A percentile compares a stretch with the other conserved stretches of the same genome.
Conservation (phyloP, 495 filamentous ascomycete species). For the Penicillium bovifimosum region DNA sequence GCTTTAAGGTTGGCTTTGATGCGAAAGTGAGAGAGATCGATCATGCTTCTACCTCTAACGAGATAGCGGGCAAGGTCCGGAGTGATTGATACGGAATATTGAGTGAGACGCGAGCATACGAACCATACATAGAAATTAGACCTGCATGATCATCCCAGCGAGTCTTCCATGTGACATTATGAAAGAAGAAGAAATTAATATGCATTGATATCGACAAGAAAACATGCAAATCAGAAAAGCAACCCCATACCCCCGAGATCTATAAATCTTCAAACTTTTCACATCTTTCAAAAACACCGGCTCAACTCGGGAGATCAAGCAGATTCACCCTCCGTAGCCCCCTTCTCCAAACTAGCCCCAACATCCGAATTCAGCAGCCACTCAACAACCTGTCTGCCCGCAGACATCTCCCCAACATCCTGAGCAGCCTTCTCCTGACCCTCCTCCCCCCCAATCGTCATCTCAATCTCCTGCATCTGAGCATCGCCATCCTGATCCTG, state of each 20-base stretch:
- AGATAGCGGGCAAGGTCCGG: constrained; percentile 19
- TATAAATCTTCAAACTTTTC: constrained; percentile 10
- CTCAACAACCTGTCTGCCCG: constrained; percentile 42
- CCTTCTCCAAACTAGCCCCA: constrained; percentile 32
- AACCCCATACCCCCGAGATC: not conserved
- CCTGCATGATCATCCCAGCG: not conserved
- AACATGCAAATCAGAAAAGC: constrained; percentile 2
- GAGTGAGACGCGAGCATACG: constrained; percentile 6
- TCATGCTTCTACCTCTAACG: constrained; percentile 6
- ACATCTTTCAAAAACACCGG: not conserved
- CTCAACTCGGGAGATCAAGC: constrained; percentile 5
- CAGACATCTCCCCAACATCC: constrained; percentile 28
- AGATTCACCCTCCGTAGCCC: constrained; percentile 24
- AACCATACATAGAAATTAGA: constrained; percentile 12
- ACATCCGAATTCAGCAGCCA: constrained; percentile 43
- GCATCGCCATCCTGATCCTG: constrained; percentile 14
- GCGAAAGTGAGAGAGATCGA: constrained; percentile 65
- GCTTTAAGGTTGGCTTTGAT: constrained; percentile 74
- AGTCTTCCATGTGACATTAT: not conserved
- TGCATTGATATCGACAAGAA: constrained; percentile 12
- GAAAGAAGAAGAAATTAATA: constrained; percentile 3
- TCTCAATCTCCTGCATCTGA: constrained; percentile 26
- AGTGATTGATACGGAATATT: constrained; percentile 29
- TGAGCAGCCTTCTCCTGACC: constrained; percentile 10
- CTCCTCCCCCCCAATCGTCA: constrained; percentile 23